Evolutionary conservation across 2,329 filamentous ascomycete species (phyloP), one percentile per base, ranked within the genome.

Genomic region (Alternaria incomplexa): DNA sequence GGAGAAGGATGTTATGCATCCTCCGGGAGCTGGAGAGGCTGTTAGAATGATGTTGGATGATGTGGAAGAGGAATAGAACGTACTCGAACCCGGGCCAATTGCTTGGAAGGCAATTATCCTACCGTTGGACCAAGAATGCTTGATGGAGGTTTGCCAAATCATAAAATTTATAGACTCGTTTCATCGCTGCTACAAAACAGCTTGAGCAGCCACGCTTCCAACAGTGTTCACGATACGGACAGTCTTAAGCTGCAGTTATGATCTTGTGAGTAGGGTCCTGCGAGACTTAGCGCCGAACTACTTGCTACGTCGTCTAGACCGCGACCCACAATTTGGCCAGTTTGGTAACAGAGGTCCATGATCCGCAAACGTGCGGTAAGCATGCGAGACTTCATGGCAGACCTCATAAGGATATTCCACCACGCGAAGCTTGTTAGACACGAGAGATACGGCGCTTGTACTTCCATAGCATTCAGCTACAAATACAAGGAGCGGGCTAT

Each of bases 51-150:
- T 36, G 32, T 6, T 44, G 9, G 5, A 10, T 22, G 17, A 1
- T 11, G 17, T 20, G 40, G 40, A 4, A 20, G 17, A 0, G 40
- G 40, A 22, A 22, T 44, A 44, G 40, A 44, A 44, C 40, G 43
- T 45, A 26, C 17, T 65, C 63, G 63, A 65, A 65, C 63, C 60
- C 63, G 63, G 25, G 52, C 63, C 63, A 65, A 63, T 63, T 65
- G 63, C 63, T 65, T 65, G 63, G 63, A 65, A 65, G 63, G 63
- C 62, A 64, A 61, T 61, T 64, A 64, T 64, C 58, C 58, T 64
- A 64, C 62, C 62, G 62, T 64, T 64, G 58, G 58, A 64, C 62
- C 62, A 64, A 64, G 62, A 61, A 61, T 64, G 62, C 62, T 64
- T 56, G 52, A 61, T 63, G 46, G n/a, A 50, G 47, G 23, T 47